These are phyloP conservation scores for Phialophora expanda DNA, from an alignment of 2,329 filamentous ascomycete genomes.

Conservation along the genomic window DNA sequence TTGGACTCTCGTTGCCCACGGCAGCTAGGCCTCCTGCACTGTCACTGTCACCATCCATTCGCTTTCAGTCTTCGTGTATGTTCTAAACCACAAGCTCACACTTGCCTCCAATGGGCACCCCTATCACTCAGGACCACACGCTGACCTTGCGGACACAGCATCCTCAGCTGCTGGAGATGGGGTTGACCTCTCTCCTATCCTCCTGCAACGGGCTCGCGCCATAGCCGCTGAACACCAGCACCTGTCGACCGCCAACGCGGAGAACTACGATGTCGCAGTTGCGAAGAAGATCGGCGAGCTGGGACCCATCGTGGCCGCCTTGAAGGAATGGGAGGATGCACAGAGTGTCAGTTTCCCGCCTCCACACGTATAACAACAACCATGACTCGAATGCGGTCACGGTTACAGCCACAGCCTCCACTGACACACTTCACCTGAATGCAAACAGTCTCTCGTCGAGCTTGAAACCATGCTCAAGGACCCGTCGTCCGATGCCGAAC, in stretches of 20 bases:
- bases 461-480: slow-evolving; percentile 79
- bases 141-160: slow-evolving; percentile 22
- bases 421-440: slow-evolving; percentile 1
- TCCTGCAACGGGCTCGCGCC: slow-evolving; percentile 61
- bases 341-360: slow-evolving; percentile 53
- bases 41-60: slow-evolving; percentile 31
- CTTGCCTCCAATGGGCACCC: not conserved
- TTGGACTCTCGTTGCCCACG: slow-evolving; percentile 48
- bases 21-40: slow-evolving; percentile 36
- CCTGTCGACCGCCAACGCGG: slow-evolving; percentile 58
- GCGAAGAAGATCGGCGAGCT: slow-evolving; percentile 65
- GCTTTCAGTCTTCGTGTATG: slow-evolving; percentile 41
- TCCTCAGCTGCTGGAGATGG: slow-evolving; percentile 32
- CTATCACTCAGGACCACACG: not conserved
- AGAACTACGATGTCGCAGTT: slow-evolving; percentile 60
- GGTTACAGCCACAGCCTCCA: not conserved
- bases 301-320: slow-evolving; percentile 56
- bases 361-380: not conserved
- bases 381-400: not conserved
- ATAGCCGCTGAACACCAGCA: slow-evolving; percentile 61
- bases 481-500: slow-evolving; percentile 62
- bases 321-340: slow-evolving; percentile 64
- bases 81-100: not conserved
- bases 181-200: slow-evolving; percentile 51
- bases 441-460: slow-evolving; percentile 63